Percentiles rank a stretch among this genome's conserved stretches.
phyloP scores from a whole-genome alignment of 2,329 filamentous ascomycete species.

The Colletotrichum abscissum region DNA sequence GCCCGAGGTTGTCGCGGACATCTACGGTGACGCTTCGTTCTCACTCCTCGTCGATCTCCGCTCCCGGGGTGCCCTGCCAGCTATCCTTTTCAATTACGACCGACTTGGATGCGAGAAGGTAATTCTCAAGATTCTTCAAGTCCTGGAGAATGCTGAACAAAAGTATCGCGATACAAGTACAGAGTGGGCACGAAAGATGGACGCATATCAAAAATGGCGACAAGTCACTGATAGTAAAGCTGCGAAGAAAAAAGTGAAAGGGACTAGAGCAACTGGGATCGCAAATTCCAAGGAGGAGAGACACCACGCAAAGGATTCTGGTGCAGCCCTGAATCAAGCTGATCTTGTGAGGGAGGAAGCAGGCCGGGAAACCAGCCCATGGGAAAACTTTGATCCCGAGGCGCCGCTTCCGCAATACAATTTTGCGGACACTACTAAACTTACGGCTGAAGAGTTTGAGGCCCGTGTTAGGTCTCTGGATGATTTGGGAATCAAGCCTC shows the following conservation, averaged over 20 bases:
- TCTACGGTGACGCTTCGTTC: constrained; percentile 44
- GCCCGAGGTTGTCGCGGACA: constrained; percentile 23
- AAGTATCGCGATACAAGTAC: constrained; percentile 53
- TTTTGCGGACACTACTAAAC: constrained; percentile 72
- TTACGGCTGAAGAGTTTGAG: constrained; percentile 68
- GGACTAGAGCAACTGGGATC: background rate
- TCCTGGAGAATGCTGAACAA: constrained; percentile 65
- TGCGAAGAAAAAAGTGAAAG: constrained; percentile 46
- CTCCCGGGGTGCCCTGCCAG: constrained; percentile 73
- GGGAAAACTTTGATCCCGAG: constrained; percentile 75
- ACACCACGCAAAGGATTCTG: constrained; percentile 47
- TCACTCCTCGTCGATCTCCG: constrained; percentile 71
- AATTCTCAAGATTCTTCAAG: constrained; percentile 59
- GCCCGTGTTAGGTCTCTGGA: constrained; percentile 62
- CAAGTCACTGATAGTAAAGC: constrained; percentile 51
- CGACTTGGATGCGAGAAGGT: constrained; percentile 72
- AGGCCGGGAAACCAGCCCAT: constrained; percentile 64
- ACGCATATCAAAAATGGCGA: constrained; percentile 68
- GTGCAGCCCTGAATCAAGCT: constrained; percentile 57
- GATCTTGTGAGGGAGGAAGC: constrained; percentile 69
- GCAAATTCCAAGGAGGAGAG: constrained; percentile 35
- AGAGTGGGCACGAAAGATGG: constrained; percentile 71
- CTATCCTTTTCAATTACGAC: constrained; percentile 83
- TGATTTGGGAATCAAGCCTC: constrained; percentile 59
- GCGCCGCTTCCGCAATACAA: constrained; percentile 72